These are phyloP conservation scores for Nothophoma quercina DNA, from an alignment of 2,329 filamentous ascomycete genomes.

Conservation along the genomic window DNA sequence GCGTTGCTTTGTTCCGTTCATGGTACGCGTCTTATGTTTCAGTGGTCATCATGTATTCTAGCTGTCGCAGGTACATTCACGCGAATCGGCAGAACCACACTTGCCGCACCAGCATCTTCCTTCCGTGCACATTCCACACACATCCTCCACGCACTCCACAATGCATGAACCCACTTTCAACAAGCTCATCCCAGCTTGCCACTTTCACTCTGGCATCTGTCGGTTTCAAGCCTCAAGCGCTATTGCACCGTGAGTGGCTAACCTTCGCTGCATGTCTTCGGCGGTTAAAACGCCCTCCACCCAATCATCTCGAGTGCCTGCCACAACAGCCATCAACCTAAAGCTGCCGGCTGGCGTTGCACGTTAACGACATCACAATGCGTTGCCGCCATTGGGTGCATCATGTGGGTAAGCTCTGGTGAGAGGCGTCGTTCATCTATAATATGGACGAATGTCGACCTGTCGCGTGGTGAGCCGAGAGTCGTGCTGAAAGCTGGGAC, in stretches of 20 bases:
- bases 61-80: constrained; percentile 10
- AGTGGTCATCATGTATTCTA: constrained; percentile 7
- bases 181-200: constrained; percentile 21
- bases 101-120: constrained; percentile 1
- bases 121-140: constrained; percentile 9
- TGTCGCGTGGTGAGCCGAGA: constrained; percentile 30
- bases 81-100: neutral
- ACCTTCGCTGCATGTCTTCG: constrained; percentile 28
- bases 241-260: constrained; percentile 40
- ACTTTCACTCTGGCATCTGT: constrained; percentile 19
- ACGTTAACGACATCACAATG: constrained; percentile 28
- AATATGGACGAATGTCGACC: constrained; percentile 27
- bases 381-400: constrained; percentile 29
- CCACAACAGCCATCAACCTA: constrained; percentile 12
- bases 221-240: constrained; percentile 40
- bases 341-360: constrained; percentile 25
- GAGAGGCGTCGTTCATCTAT: constrained; percentile 28
- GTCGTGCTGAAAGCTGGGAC: constrained; percentile 29
- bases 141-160: constrained; percentile 3
- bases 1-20: constrained; percentile 8
- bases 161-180: constrained; percentile 13
- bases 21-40: constrained; percentile 10
- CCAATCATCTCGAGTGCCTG: constrained; percentile 24
- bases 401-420: constrained; percentile 10
- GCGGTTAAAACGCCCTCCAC: constrained; percentile 30